Evolutionary conservation across 73 alveolate species (phyloP).

Genomic region (Symbiodinium natans): DNA sequence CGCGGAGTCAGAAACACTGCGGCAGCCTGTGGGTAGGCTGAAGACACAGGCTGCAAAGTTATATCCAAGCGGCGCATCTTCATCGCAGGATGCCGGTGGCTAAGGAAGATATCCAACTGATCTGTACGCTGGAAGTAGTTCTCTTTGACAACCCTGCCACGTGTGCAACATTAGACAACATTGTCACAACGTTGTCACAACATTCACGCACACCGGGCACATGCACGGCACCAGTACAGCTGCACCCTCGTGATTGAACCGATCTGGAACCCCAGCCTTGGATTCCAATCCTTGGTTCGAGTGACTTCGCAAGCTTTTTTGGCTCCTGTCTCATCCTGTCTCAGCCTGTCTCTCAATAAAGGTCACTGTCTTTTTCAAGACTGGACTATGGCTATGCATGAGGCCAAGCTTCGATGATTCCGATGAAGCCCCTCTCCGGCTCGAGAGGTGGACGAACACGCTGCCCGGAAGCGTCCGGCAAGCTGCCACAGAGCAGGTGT

Average conservation of each 20-base stretch:
- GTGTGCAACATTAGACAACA: no score
- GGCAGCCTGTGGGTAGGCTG: neutral
- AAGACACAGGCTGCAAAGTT: no score
- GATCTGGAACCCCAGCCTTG: neutral
- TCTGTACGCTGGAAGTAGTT: constrained; percentile 45
- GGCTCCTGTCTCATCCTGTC: no score
- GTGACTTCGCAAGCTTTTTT: neutral
- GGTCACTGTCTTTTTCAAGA: neutral
- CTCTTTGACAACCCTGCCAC: constrained; percentile 60
- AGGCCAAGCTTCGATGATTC: constrained; percentile 29
- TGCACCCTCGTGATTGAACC: neutral
- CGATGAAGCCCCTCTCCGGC: constrained; percentile 57
- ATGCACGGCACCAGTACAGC: neutral
- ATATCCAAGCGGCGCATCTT: constrained; percentile 46
- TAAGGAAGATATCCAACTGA: constrained; percentile 29
- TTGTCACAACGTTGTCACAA: neutral
- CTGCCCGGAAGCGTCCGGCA: neutral
- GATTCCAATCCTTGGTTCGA: constrained; percentile 70
- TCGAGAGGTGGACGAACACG: neutral
- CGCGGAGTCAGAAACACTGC: neutral
- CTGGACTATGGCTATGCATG: neutral
- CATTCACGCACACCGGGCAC: neutral
- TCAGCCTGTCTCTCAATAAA: no score
- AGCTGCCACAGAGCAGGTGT: constrained; percentile 39
- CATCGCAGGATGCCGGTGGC: constrained; percentile 60